Evolutionary conservation across 345 rosid species (phyloP).

Genomic region (Streptanthus diversifolius): DNA sequence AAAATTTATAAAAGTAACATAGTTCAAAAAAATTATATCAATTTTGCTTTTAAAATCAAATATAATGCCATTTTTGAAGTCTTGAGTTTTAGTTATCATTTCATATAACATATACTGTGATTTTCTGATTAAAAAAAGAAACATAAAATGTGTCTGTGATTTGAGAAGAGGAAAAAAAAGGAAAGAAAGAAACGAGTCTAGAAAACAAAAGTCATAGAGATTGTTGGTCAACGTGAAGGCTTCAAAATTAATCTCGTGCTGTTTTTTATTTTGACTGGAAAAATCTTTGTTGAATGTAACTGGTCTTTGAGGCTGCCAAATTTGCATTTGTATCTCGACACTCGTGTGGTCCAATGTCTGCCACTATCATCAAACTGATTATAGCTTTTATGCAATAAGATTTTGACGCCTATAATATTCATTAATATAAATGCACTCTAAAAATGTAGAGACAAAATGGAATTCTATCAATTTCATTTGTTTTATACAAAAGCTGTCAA

Average conservation of each 20-base stretch:
- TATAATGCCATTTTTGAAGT: background rate
- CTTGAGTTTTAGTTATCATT: background rate
- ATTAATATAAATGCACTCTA: background rate
- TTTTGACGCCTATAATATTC: conserved; percentile 10
- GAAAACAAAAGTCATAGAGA: background rate
- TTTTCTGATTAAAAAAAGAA: too few species aligned
- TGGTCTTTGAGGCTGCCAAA: conserved; percentile 36
- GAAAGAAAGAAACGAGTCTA: background rate
- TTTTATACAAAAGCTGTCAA: conserved; percentile 6
- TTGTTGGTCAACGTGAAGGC: conserved; percentile 28
- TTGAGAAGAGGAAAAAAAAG: background rate
- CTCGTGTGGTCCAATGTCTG: conserved; percentile 26
- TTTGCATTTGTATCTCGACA: conserved; percentile 15
- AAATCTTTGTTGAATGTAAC: conserved; percentile 41
- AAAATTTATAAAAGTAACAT: background rate
- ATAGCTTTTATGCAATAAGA: conserved; percentile 4
- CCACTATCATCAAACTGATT: conserved; percentile 20
- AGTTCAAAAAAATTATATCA: background rate
- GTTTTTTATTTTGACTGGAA: conserved; percentile 44
- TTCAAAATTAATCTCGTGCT: background rate
- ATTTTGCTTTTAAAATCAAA: background rate
- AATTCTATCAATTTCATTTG: background rate
- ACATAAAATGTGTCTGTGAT: too few species aligned
- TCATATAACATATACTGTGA: too few species aligned
- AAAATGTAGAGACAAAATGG: background rate